Conservation (phyloP, 2,329 filamentous ascomycete species). For the Talaromyces sp. region DNA sequence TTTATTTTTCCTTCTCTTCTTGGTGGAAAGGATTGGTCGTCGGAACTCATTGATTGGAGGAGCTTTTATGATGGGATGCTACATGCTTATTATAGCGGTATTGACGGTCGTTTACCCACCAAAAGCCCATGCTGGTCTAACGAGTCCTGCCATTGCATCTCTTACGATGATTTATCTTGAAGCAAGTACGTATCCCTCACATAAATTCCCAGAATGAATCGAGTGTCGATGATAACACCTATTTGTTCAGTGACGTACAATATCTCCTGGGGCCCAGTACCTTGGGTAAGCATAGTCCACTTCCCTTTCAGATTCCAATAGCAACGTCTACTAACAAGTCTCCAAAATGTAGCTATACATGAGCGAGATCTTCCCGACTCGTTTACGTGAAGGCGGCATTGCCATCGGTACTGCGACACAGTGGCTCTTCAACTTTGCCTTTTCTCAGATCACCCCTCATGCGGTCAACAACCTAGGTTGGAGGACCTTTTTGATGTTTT, state of each 20-base stretch:
- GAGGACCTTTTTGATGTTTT: slow-evolving; percentile 48
- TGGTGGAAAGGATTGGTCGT: slow-evolving; percentile 53
- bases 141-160: slow-evolving; percentile 43
- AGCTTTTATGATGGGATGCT: slow-evolving; percentile 51
- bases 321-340: neutral
- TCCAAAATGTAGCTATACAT: slow-evolving; percentile 23
- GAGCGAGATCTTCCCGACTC: slow-evolving; percentile 26
- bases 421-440: slow-evolving; percentile 30
- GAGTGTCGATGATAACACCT: too few species aligned
- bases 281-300: slow-evolving; percentile 20
- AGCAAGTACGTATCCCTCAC: neutral
- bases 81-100: slow-evolving; percentile 53
- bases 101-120: slow-evolving; percentile 48
- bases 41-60: slow-evolving; percentile 49
- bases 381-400: slow-evolving; percentile 28
- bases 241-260: slow-evolving; percentile 25
- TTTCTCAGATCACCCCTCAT: slow-evolving; percentile 28
- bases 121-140: slow-evolving; percentile 33
- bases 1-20: slow-evolving; percentile 48
- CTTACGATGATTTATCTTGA: slow-evolving; percentile 48
- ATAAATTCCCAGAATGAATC: too few species aligned
- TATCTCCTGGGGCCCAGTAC: slow-evolving; percentile 28
- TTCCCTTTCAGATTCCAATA: neutral
- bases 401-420: slow-evolving; percentile 26
- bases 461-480: slow-evolving; percentile 45